Evolutionary conservation across 495 filamentous ascomycete species (phyloP).

Genomic region (Copromyces sp.): DNA sequence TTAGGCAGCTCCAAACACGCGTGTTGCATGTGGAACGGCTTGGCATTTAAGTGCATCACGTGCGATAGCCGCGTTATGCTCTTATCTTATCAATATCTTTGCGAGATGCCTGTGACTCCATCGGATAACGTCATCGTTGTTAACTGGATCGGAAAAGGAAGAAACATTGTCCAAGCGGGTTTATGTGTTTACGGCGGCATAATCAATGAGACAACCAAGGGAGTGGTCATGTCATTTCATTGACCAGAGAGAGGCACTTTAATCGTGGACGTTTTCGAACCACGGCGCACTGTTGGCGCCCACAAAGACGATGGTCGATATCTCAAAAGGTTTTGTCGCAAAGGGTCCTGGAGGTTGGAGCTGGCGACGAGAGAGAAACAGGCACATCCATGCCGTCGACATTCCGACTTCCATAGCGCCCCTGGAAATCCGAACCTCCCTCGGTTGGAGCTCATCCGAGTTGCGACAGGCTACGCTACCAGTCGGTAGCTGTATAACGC

Average conservation of each 20-base stretch:
- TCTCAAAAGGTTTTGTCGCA: background rate
- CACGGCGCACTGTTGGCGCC: background rate
- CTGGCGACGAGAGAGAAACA: background rate
- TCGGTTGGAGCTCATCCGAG: background rate
- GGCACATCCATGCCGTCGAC: background rate
- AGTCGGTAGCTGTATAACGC: background rate
- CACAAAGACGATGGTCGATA: background rate
- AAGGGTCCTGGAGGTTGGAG: background rate
- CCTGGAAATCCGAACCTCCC: background rate
- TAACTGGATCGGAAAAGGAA: background rate
- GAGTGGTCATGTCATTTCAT: background rate
- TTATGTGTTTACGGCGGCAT: background rate
- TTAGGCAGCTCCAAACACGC: conserved; percentile 39
- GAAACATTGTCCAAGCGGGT: background rate
- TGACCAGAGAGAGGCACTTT: background rate
- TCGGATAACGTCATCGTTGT: background rate
- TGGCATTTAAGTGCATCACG: conserved; percentile 10
- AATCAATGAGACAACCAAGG: background rate
- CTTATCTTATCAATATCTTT: background rate
- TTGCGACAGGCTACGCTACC: background rate
- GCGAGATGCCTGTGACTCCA: background rate
- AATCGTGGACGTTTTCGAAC: background rate
- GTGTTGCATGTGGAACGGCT: conserved; percentile 15
- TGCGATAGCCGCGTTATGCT: conserved; percentile 2
- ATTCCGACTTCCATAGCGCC: background rate